Conservation (phyloP, 2,329 filamentous ascomycete species). For the Cladophialophora psammophila region DNA sequence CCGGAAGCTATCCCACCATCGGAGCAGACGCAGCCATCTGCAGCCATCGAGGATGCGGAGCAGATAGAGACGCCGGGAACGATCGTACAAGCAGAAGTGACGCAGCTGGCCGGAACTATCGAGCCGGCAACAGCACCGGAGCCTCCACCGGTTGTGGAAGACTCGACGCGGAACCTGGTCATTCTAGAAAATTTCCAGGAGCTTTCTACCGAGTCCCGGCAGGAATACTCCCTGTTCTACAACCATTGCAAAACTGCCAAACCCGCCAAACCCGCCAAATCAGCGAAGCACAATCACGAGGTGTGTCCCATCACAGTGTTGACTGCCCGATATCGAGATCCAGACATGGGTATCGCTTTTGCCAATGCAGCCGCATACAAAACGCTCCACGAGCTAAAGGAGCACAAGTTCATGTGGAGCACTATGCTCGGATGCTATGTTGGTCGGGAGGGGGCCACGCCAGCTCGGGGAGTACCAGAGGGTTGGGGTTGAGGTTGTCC, state of each 20-base stretch:
- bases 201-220: conserved; percentile 60
- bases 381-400: conserved; percentile 71
- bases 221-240: conserved; percentile 63
- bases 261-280: conserved; percentile 48
- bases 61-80: background rate
- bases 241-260: conserved; percentile 58
- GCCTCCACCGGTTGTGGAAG: conserved; percentile 49
- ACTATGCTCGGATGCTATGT: conserved; percentile 82
- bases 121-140: background rate
- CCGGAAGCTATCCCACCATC: background rate
- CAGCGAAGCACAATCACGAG: conserved; percentile 56
- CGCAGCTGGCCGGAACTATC: background rate
- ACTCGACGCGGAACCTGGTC: conserved; percentile 64
- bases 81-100: background rate
- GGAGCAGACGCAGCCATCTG: background rate
- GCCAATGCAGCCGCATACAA: conserved; percentile 77
- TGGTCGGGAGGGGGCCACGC: conserved; percentile 60
- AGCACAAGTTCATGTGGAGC: conserved; percentile 85
- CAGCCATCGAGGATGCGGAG: background rate
- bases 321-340: conserved; percentile 83
- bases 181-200: conserved; percentile 66
- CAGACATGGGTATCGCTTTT: conserved; percentile 82
- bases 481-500: conserved; percentile 62
- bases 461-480: conserved; percentile 78
- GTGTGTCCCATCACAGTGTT: conserved; percentile 84